These are phyloP conservation scores for Lasiodiplodia hormozganensis DNA, from an alignment of 2,329 filamentous ascomycete genomes.

Conservation along the genomic window DNA sequence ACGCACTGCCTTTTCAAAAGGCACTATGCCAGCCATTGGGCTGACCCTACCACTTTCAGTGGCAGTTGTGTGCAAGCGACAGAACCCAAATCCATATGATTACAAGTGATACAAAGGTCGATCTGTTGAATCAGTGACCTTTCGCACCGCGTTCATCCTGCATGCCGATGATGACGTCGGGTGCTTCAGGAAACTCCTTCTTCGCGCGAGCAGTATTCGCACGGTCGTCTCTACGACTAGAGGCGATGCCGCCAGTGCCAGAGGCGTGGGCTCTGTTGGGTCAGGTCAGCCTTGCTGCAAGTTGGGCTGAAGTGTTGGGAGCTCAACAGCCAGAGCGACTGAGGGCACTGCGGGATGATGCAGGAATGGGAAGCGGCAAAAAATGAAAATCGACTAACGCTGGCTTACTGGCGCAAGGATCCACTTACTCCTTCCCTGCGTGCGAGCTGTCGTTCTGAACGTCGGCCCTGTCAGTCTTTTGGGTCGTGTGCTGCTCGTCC, in stretches of 20 bases:
- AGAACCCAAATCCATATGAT: background rate
- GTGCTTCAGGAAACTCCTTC: constrained; percentile 56
- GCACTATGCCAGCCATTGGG: background rate
- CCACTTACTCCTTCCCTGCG: constrained; percentile 44
- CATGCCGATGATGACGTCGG: constrained; percentile 56
- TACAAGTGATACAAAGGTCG: background rate
- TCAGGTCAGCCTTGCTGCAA: background rate
- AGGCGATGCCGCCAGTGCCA: constrained; percentile 50
- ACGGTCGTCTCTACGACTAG: constrained; percentile 46
- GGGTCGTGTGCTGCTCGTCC: constrained; percentile 39
- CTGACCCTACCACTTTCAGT: background rate
- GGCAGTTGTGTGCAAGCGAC: background rate
- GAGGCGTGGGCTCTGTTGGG: constrained; percentile 34
- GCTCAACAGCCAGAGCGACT: background rate
- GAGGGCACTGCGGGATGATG: background rate
- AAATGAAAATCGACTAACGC: background rate
- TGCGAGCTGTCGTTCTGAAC: constrained; percentile 42
- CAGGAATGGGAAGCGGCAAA: background rate
- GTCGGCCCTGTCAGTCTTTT: constrained; percentile 45
- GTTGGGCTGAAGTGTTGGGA: background rate
- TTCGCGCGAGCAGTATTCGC: constrained; percentile 51
- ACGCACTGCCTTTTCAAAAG: background rate
- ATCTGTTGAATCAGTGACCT: constrained; percentile 34
- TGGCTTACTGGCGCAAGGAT: background rate
- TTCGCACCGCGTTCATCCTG: constrained; percentile 58